Conservation (phyloP, 2,329 filamentous ascomycete genomes). For the Xylariaceae sp. region DNA sequence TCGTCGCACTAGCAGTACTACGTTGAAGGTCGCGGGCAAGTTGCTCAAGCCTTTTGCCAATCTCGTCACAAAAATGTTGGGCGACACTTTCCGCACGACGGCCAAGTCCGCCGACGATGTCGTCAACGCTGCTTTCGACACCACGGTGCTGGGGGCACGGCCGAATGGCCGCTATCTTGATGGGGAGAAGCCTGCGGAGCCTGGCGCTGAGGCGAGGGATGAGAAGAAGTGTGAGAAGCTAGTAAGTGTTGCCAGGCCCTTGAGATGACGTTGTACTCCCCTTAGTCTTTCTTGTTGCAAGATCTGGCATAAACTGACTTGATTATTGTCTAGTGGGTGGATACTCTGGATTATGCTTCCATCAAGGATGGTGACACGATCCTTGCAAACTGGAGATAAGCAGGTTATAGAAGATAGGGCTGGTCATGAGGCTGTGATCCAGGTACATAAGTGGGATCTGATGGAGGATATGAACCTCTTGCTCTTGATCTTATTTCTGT, state of each 20-base stretch:
- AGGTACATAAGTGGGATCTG: too few species aligned
- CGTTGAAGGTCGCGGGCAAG: background rate
- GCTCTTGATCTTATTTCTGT: too few species aligned
- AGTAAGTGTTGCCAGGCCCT: too few species aligned
- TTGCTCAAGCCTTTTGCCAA: constrained; percentile 19
- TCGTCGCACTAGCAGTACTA: constrained; percentile 2
- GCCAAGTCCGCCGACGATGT: constrained; percentile 30
- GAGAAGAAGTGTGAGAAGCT: constrained; percentile 24
- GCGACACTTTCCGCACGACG: constrained; percentile 24
- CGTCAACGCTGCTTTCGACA: constrained; percentile 27
- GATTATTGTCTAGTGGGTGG: too few species aligned
- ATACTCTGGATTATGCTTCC: constrained; percentile 24
- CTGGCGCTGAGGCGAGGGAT: constrained; percentile 27
- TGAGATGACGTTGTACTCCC: too few species aligned
- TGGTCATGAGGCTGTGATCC: too few species aligned
- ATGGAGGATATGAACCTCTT: too few species aligned
- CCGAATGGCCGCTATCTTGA: constrained; percentile 34
- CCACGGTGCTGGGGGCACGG: constrained; percentile 19
- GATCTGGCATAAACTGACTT: too few species aligned
- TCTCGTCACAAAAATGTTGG: constrained; percentile 12
- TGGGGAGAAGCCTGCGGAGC: constrained; percentile 18
- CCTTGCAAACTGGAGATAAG: constrained; percentile 24
- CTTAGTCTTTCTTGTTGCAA: too few species aligned
- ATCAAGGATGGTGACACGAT: constrained; percentile 29
- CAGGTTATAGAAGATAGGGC: too few species aligned